Base-by-base conservation (phyloP, 2,329 filamentous ascomycete genomes). In the Penicillium sp. region DNA sequence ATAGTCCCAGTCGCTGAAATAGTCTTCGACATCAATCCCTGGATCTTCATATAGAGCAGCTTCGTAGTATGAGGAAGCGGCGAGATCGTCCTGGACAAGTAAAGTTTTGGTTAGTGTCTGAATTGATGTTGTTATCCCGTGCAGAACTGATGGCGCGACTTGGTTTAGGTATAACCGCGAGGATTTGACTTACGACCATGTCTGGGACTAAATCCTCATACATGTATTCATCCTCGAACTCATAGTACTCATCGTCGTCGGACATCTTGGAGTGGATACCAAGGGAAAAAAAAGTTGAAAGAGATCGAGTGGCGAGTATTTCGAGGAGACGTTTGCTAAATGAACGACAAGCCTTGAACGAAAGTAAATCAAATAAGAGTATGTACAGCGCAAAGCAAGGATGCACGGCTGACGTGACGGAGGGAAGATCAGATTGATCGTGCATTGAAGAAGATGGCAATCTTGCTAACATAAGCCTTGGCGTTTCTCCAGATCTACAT, bases 1-100 rank as follows among this genome's bases (percentile, higher is more conserved):
- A 28, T 77, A 76, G 43, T 77, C 75, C 74, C 75, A 78, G 59
- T 79, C 77, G 48, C 73, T 75, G 62, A 69, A 75, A 44, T 70
- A 73, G 12, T 77, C 75, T 50, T 72, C 67, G 8, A 70, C 58
- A 35, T 78, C 75, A 26, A 72, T 64, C 14, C 63, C 67, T 6
- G 74, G 71, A 50, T 78, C 73, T 42, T 77, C 74, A 26, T 70
- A 67, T 33, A 72, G 69, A 26, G 73, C 64, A 30, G 75, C 71
- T 52, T 76, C 76, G 61, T 74, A 69, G 14, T 73, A 66, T 30
- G 76, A 67, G 46, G 72, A 69, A 57, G 69, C 70, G 40, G 76
- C 76, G 22, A 79, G 68, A 53, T 78, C 75, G 48, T 79, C 75
- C 74, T 77, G 42, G 38, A 33, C 6, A 26, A 42, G 42, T 11